Evolutionary conservation across 495 filamentous ascomycete species (phyloP).

Genomic region (Xylaria sp.): DNA sequence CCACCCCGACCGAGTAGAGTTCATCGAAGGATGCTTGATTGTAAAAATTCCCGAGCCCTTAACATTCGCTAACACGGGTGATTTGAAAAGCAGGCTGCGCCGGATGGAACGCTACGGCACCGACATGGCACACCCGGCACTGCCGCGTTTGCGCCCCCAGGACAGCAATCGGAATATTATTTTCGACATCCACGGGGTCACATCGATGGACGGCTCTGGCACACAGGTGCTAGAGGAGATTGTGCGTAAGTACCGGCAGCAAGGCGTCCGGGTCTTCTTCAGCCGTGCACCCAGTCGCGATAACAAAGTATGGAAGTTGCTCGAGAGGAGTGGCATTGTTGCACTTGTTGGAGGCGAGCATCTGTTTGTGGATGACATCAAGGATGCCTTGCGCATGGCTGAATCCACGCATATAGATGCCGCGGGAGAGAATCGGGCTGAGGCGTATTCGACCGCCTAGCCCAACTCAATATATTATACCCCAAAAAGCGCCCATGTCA

Average conservation of each 20-base stretch:
- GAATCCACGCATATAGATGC: constrained; percentile 64
- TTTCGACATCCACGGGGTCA: constrained; percentile 96
- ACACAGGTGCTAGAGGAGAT: constrained; percentile 92
- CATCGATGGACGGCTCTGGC: constrained; percentile 88
- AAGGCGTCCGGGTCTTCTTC: constrained; percentile 86
- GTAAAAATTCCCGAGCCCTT: constrained; percentile 97
- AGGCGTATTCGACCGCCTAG: constrained; percentile 11
- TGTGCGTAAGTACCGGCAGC: constrained; percentile 73
- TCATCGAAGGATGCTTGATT: constrained; percentile 89
- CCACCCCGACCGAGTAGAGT: constrained; percentile 77
- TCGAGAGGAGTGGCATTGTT: constrained; percentile 83
- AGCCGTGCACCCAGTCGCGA: constrained; percentile 71
- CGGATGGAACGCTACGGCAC: constrained; percentile 90
- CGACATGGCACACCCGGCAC: constrained; percentile 79
- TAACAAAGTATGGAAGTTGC: constrained; percentile 71
- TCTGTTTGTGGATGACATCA: constrained; percentile 83
- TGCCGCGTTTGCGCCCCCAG: constrained; percentile 74
- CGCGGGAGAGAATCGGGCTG: background rate
- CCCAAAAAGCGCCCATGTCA: constrained; percentile 1
- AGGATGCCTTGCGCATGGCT: constrained; percentile 80
- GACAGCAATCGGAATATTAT: constrained; percentile 88
- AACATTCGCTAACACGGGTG: constrained; percentile 96
- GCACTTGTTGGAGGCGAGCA: constrained; percentile 73
- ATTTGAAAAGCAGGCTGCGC: constrained; percentile 81
- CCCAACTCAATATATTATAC: background rate